These are phyloP conservation scores for Ceratobasidium sp. DNA, from an alignment of 1,284 basidiomycete species.

Conservation along the genomic window DNA sequence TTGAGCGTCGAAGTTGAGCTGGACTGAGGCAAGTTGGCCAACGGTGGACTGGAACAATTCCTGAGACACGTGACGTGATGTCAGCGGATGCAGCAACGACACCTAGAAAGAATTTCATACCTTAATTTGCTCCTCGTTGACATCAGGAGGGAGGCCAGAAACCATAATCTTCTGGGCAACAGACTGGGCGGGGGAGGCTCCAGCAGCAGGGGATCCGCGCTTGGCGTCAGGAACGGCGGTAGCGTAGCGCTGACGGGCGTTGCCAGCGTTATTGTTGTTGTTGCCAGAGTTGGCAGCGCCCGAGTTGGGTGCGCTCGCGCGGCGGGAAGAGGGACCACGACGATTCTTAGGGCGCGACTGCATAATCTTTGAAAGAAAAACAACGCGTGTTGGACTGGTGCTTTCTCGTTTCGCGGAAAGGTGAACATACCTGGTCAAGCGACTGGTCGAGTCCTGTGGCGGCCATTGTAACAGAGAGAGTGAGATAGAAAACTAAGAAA, in stretches of 20 bases:
- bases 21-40: constrained; percentile 85
- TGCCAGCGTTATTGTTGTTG: constrained; percentile 36
- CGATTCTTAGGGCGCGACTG: constrained; percentile 55
- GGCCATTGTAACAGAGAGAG: constrained; percentile 49
- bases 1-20: constrained; percentile 83
- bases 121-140: constrained; percentile 93
- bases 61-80: constrained; percentile 57
- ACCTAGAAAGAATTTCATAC: constrained; percentile 59
- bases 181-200: constrained; percentile 50
- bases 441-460: constrained; percentile 75
- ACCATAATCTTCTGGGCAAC: constrained; percentile 92
- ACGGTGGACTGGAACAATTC: constrained; percentile 94
- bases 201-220: constrained; percentile 32
- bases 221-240: constrained; percentile 44
- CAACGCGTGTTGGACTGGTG: constrained; percentile 17
- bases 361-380: constrained; percentile 71
- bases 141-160: constrained; percentile 93
- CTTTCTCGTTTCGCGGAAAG: constrained; percentile 36
- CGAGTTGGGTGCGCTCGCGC: constrained; percentile 38
- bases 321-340: constrained; percentile 53
- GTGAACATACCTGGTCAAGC: constrained; percentile 80
- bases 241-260: constrained; percentile 48
- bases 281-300: constrained; percentile 27
- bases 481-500: not conserved
- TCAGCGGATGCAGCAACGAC: not conserved